Conservation (phyloP, 1,284 basidiomycete species). For the Cutaneotrichosporon daszewskae region DNA sequence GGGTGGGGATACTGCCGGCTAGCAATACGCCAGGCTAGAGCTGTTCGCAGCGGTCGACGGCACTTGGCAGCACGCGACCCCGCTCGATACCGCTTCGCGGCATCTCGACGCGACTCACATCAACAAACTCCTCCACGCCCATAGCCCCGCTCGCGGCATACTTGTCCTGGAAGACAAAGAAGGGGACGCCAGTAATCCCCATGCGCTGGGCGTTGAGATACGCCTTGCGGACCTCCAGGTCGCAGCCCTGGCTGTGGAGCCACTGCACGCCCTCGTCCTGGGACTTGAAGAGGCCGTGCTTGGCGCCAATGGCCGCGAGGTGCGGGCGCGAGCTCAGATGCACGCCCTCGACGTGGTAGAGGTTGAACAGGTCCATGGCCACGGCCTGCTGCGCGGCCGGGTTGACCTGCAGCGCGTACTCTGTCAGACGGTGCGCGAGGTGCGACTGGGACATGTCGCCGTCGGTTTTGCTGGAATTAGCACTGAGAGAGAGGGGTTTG, state of each 20-base stretch:
- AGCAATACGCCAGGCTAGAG: background rate
- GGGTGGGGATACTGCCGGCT: too few relatives aligned
- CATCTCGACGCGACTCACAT: conserved; percentile 31
- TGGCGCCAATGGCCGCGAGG: conserved; percentile 40
- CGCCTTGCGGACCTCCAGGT: conserved; percentile 31
- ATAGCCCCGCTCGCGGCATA: conserved; percentile 48
- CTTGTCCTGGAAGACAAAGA: conserved; percentile 46
- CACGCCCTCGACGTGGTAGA: conserved; percentile 46
- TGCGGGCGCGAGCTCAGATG: conserved; percentile 38
- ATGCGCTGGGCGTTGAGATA: background rate
- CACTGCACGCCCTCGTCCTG: conserved; percentile 30
- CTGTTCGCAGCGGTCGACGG: background rate
- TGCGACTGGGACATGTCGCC: conserved; percentile 43
- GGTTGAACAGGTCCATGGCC: conserved; percentile 35
- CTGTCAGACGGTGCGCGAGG: conserved; percentile 44
- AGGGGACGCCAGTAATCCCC: conserved; percentile 47
- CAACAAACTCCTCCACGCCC: conserved; percentile 50
- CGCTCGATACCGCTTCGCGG: background rate
- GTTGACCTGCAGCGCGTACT: conserved; percentile 30
- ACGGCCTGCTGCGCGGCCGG: conserved; percentile 39
- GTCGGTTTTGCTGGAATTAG: conserved; percentile 27
- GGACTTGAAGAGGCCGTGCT: conserved; percentile 40
- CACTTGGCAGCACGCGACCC: background rate
- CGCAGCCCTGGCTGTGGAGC: conserved; percentile 32
- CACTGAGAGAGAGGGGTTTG: background rate